A percentile compares a stretch with the other conserved stretches of the same genome.
phyloP scores from a whole-genome alignment of 495 filamentous ascomycete genomes.

The Lophiostoma macrostomum region DNA sequence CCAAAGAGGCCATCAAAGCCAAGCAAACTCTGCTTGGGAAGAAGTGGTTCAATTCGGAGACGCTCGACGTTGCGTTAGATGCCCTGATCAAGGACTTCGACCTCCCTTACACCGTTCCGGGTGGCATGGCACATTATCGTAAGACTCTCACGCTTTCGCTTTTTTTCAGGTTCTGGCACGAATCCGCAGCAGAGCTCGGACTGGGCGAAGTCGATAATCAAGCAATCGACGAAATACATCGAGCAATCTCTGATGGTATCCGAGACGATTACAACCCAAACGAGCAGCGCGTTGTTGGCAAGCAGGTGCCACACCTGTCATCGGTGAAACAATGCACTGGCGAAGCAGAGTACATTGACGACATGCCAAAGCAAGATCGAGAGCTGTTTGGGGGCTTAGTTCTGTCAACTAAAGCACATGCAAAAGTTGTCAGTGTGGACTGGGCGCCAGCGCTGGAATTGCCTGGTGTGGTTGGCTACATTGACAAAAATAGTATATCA shows the following conservation, averaged over 20 bases:
- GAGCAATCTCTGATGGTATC: conserved; percentile 56
- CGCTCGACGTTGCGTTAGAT: conserved; percentile 13
- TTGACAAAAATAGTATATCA: conserved; percentile 42
- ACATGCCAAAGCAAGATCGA: conserved; percentile 41
- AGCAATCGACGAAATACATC: conserved; percentile 57
- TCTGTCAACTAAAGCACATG: conserved; percentile 43
- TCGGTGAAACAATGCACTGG: conserved; percentile 46
- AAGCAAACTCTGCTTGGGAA: conserved; percentile 14
- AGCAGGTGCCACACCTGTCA: conserved; percentile 45
- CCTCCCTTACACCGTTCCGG: conserved; percentile 27
- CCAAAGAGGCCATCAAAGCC: conserved; percentile 14
- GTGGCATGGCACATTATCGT: conserved; percentile 33
- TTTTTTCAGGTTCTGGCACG: conserved; percentile 36
- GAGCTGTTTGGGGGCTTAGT: conserved; percentile 43
- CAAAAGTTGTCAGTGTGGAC: conserved; percentile 43
- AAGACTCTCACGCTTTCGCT: conserved; percentile 28
- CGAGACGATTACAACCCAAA: conserved; percentile 50
- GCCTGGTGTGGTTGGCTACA: conserved; percentile 45
- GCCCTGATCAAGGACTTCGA: conserved; percentile 24
- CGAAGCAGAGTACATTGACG: conserved; percentile 46
- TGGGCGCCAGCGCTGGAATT: conserved; percentile 42
- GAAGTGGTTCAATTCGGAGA: conserved; percentile 24
- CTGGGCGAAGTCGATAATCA: conserved; percentile 52
- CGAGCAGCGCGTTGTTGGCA: conserved; percentile 44
- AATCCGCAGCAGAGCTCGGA: conserved; percentile 23